Evolutionary conservation across 371 early-diverging fungal species (phyloP).

Genomic region (Basidiobolus meristosporus): DNA sequence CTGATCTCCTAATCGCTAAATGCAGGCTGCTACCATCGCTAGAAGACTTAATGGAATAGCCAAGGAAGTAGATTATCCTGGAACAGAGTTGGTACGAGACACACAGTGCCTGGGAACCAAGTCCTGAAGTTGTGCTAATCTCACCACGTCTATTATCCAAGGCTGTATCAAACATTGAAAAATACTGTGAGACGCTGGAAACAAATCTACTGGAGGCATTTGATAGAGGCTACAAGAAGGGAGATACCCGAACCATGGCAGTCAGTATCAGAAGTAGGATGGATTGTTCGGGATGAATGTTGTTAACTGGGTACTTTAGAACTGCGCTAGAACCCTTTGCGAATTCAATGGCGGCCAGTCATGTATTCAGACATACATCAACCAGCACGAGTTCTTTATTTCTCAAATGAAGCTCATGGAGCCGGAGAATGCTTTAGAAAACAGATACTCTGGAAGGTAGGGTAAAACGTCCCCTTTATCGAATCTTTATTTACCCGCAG

Average conservation of each 20-base stretch:
- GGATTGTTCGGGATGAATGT: not conserved
- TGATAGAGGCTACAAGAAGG: conserved; percentile 60
- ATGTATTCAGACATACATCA: conserved; percentile 83
- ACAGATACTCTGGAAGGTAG: not conserved
- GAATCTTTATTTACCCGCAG: not conserved
- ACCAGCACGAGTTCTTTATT: conserved; percentile 91
- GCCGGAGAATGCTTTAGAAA: conserved; percentile 3
- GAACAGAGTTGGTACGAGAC: conserved; percentile 47
- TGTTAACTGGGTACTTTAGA: conserved; percentile 16
- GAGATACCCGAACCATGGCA: conserved; percentile 38
- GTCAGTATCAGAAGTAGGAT: conserved; percentile 11
- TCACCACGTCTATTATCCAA: conserved; percentile 7
- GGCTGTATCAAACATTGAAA: conserved; percentile 65
- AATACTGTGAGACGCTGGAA: conserved; percentile 82
- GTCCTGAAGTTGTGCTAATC: no score
- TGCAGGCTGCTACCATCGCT: conserved; percentile 65
- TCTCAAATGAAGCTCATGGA: conserved; percentile 53
- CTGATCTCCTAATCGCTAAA: not conserved
- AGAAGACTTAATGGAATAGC: conserved; percentile 70
- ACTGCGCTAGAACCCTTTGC: conserved; percentile 61
- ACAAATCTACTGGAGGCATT: conserved; percentile 71
- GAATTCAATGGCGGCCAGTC: conserved; percentile 93
- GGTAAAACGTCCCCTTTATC: not conserved
- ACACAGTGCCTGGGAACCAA: no score
- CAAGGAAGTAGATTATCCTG: conserved; percentile 72